Base-by-base conservation (phyloP, 1,139 yeast species). In the Sugiyamaella grinbergsii region DNA sequence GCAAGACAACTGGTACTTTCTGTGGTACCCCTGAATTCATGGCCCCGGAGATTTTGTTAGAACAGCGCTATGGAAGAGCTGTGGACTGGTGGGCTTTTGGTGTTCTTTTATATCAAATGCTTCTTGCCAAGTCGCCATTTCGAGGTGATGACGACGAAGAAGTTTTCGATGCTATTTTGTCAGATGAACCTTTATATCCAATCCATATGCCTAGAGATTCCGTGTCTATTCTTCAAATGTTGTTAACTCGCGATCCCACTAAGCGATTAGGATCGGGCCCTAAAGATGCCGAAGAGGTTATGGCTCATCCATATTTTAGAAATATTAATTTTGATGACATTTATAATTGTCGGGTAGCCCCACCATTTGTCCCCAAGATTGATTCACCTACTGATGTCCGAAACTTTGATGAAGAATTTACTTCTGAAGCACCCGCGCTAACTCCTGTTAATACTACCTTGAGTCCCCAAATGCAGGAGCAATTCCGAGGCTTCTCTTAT, bases 51-150 rank as follows among this genome's bases (percentile, higher is more conserved):
- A 91, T 93, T 61, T 77, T 94, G 63, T 83, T 88, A 52, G 98
- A 94, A 51, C 95, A 90, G 68, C 85, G 84, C 55, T 93, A 93
- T 65, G 94, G 90, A 47, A 81, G 95, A 62, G 86, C 94, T 42
- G 98, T 93, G 49, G 99, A 93, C 71, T 94, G 98, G 98, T 93
- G 98, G 98, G 98, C 98, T 0, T 89, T 91, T 75, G 99, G 99
- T 49, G 98, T 94, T 31, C 76, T 93, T 58, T 75, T 94, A 56
- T 93, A 91, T 71, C 98, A 93, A 71, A 93, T 93, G 99, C 76
- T 93, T 53, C 76, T 93, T 54, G 94, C 97, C 49, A 96, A 93
- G 70, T 88, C 97, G 3, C 99, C 99, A 40, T 93, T 93, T 72
- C 85, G 94, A 60, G 98, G 99, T 58, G 97, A 91, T 59, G 98